Evolutionary conservation across 768 basidiomycete species (phyloP).

Genomic region (Mycena amicta): DNA sequence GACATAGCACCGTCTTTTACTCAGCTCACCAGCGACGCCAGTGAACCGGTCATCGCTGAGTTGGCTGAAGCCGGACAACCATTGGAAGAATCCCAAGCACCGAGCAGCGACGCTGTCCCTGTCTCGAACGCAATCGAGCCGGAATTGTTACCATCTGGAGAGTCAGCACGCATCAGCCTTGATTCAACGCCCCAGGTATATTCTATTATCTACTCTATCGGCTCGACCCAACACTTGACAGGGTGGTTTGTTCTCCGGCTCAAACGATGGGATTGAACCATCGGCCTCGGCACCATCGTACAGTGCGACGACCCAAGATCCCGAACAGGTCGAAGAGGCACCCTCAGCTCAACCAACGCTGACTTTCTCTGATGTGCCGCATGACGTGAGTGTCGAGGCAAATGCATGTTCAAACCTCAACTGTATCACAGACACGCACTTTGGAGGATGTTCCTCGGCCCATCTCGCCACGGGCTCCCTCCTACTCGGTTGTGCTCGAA

Average conservation of each 20-base stretch:
- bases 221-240: background rate
- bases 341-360: background rate
- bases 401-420: background rate
- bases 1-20: too few relatives aligned
- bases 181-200: too few relatives aligned
- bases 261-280: background rate
- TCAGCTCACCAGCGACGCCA: too few relatives aligned
- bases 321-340: constrained; percentile 13
- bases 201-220: too few relatives aligned
- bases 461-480: constrained; percentile 24
- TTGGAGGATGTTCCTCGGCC: background rate
- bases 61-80: too few relatives aligned
- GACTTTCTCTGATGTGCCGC: background rate
- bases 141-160: too few relatives aligned
- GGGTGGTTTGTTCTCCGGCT: background rate
- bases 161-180: too few relatives aligned
- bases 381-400: background rate
- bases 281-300: constrained; percentile 58
- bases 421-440: background rate
- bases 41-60: too few relatives aligned
- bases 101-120: too few relatives aligned
- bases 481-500: constrained; percentile 27
- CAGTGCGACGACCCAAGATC: constrained; percentile 48
- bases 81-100: too few relatives aligned
- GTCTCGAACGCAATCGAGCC: too few relatives aligned